phyloP scores from a whole-genome alignment of 345 rosid species.

The Eucalyptus curtisii region DNA sequence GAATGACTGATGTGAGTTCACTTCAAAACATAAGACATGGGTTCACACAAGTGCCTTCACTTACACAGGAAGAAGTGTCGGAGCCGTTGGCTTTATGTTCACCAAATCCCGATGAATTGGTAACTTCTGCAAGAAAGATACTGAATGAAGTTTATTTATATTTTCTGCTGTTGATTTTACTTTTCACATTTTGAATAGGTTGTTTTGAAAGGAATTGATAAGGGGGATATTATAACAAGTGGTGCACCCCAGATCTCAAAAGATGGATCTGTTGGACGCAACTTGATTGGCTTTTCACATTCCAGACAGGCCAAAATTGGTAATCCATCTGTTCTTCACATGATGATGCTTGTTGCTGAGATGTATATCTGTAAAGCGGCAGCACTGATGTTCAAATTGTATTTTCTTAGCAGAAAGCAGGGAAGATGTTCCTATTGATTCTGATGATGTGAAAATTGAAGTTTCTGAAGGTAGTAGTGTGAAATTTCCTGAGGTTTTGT shows the following conservation, averaged over 20 bases:
- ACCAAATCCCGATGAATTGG: slow-evolving; percentile 76
- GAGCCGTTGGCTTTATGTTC: slow-evolving; percentile 80
- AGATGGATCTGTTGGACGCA: slow-evolving; percentile 52
- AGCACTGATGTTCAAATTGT: slow-evolving; percentile 11
- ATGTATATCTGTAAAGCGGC: not conserved
- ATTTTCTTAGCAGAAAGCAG: slow-evolving; percentile 39
- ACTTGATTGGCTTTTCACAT: slow-evolving; percentile 27
- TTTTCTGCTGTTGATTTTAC: not conserved
- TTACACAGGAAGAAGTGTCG: slow-evolving; percentile 49
- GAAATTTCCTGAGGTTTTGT: slow-evolving; percentile 6
- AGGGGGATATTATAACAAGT: slow-evolving; percentile 73
- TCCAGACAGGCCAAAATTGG: slow-evolving; percentile 58
- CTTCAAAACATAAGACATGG: slow-evolving; percentile 30
- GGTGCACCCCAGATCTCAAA: slow-evolving; percentile 69
- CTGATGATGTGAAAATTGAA: slow-evolving; percentile 37
- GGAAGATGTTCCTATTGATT: slow-evolving; percentile 38
- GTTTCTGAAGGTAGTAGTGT: slow-evolving; percentile 16
- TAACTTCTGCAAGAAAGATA: slow-evolving; percentile 6
- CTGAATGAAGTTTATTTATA: not conserved
- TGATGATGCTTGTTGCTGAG: not conserved
- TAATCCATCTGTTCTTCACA: slow-evolving; percentile 11
- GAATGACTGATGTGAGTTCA: slow-evolving; percentile 45
- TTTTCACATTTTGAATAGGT: slow-evolving; percentile 19
- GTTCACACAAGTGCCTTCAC: slow-evolving; percentile 56
- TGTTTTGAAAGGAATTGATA: slow-evolving; percentile 70